Percentiles rank a stretch among this genome's conserved stretches.
Conservation (phyloP, 23 red algal species). For the Agarophyton chilense region DNA sequence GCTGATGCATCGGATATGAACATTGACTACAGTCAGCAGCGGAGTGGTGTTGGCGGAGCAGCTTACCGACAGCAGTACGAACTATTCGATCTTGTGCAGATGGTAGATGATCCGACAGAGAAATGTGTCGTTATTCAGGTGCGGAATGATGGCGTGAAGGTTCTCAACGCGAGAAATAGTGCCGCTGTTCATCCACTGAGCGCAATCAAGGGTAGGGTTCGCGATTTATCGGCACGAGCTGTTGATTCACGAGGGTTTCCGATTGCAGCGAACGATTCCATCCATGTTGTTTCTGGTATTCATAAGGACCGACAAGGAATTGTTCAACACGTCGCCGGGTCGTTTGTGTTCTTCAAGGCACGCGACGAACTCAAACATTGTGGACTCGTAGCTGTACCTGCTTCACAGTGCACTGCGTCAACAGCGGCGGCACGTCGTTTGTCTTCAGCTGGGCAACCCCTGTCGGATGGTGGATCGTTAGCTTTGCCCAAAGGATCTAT, state of each 20-base stretch:
- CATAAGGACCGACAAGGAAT: conserved; percentile 78
- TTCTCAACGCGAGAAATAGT: conserved; percentile 72
- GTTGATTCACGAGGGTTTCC: conserved; percentile 82
- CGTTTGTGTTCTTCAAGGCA: conserved; percentile 83
- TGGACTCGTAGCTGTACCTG: conserved; percentile 75
- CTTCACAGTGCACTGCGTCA: conserved; percentile 36
- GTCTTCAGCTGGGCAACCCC: conserved; percentile 40
- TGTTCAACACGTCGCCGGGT: conserved; percentile 76
- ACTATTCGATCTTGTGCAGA: conserved; percentile 91
- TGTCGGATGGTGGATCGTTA: conserved; percentile 1
- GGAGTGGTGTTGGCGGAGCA: background rate
- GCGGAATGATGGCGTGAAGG: conserved; percentile 62
- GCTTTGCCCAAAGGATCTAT: conserved; percentile 51
- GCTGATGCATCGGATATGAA: conserved; percentile 73
- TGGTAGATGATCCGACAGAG: conserved; percentile 68
- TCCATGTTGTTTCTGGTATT: conserved; percentile 85
- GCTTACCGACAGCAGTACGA: conserved; percentile 51
- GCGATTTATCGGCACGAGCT: conserved; percentile 43
- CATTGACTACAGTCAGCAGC: conserved; percentile 35
- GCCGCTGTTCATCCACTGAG: conserved; percentile 55
- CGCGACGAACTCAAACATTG: conserved; percentile 86
- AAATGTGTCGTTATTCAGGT: conserved; percentile 85
- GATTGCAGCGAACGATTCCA: conserved; percentile 74
- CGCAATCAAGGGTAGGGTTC: conserved; percentile 74
- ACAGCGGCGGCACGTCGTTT: conserved; percentile 58